Percentiles rank a stretch among this genome's conserved stretches.
phyloP scores from a whole-genome alignment of 2,329 filamentous ascomycete species.

The Neofusicoccum sp. region DNA sequence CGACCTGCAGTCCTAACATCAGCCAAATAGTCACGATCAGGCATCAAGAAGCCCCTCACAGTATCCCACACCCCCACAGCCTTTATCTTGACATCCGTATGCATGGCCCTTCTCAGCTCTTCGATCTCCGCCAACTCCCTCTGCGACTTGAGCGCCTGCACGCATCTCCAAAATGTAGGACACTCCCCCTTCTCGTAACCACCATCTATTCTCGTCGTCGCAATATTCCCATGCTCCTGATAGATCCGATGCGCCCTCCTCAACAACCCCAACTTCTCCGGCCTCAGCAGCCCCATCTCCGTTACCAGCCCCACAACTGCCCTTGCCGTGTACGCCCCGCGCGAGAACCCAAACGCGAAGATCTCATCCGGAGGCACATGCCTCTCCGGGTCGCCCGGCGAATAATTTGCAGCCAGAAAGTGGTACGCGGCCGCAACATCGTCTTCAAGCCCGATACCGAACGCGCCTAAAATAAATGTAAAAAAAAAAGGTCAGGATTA shows the following conservation, averaged over 20 bases:
- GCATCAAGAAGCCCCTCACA: not conserved
- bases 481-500: too few relatives aligned
- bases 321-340: constrained; percentile 43
- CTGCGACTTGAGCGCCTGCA: not conserved
- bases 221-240: constrained; percentile 22
- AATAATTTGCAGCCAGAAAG: constrained; percentile 54
- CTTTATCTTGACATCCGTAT: constrained; percentile 31
- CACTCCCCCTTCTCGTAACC: not conserved
- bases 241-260: constrained; percentile 34
- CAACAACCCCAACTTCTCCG: constrained; percentile 47
- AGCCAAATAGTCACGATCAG: not conserved
- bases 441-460: constrained; percentile 42
- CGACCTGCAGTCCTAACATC: not conserved
- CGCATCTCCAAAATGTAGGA: not conserved
- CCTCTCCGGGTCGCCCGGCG: constrained; percentile 33
- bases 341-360: constrained; percentile 46
- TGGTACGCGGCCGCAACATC: constrained; percentile 51
- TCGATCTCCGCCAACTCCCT: constrained; percentile 4
- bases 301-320: constrained; percentile 44
- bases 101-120: not conserved
- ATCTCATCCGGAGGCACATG: constrained; percentile 45
- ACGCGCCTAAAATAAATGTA: too few relatives aligned
- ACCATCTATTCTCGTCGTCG: not conserved
- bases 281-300: constrained; percentile 48
- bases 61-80: constrained; percentile 52